A percentile compares a stretch with the other conserved stretches of the same genome.
These are phyloP conservation scores for Candida mattraensis DNA, from an alignment of 805 yeast genomes.

Conservation along the genomic window DNA sequence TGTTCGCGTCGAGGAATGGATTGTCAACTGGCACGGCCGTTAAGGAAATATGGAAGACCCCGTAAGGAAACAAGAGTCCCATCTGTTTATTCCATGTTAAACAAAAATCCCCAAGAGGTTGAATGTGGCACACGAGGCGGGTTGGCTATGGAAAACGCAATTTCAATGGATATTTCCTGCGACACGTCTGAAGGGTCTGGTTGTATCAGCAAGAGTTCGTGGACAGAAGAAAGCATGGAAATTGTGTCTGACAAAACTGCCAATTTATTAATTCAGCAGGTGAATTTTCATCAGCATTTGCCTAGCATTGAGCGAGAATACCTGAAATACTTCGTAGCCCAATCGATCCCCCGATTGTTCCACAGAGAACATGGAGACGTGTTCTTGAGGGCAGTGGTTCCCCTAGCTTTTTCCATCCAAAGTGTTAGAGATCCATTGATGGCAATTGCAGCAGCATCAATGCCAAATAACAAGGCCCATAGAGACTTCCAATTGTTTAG, in stretches of 20 bases:
- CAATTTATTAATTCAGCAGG: too few species aligned
- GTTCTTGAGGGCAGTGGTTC: conserved; percentile 4
- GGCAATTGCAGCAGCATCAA: conserved; percentile 4
- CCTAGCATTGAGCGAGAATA: conserved; percentile 6
- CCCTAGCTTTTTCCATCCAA: conserved; percentile 1
- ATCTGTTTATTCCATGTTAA: too few species aligned
- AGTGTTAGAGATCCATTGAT: conserved; percentile 3
- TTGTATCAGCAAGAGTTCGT: too few species aligned
- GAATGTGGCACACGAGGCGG: too few species aligned
- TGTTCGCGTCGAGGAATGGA: conserved; percentile 2
- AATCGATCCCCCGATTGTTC: not conserved
- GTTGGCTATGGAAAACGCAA: too few species aligned
- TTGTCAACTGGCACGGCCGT: conserved; percentile 7
- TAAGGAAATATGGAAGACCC: conserved; percentile 10
- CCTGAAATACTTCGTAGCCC: conserved; percentile 4
- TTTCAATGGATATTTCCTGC: too few species aligned
- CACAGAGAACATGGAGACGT: conserved; percentile 1
- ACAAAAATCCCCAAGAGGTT: too few species aligned
- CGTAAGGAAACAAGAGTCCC: too few species aligned
- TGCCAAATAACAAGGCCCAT: conserved; percentile 1
- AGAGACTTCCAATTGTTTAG: conserved; percentile 6
- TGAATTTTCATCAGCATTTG: too few species aligned
- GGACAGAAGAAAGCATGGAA: too few species aligned
- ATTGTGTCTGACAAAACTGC: too few species aligned
- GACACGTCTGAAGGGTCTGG: too few species aligned